Evolutionary conservation across 2,329 filamentous ascomycete genomes (phyloP).

Genomic region (Colletotrichum chlorophyti): DNA sequence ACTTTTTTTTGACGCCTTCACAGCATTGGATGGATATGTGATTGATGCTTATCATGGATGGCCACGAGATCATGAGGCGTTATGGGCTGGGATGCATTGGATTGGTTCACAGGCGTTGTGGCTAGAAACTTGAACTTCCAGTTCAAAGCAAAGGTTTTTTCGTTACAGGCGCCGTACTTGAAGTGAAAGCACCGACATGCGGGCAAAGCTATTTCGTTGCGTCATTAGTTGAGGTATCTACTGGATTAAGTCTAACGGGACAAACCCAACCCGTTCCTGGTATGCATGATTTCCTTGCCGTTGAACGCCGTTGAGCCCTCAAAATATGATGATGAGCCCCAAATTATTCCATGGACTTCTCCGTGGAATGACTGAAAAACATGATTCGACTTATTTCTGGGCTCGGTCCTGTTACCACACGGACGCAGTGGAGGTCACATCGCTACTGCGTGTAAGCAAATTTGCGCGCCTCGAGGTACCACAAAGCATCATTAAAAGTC

Average conservation of each 20-base stretch:
- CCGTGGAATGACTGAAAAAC: background rate
- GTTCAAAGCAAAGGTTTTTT: too few relatives aligned
- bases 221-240: constrained; percentile 29
- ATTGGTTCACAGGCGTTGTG: constrained; percentile 8
- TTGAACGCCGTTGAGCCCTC: constrained; percentile 20
- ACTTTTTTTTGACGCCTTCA: too few relatives aligned
- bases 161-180: background rate
- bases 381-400: background rate
- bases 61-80: constrained; percentile 19
- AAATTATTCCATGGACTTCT: background rate
- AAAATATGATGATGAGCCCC: constrained; percentile 13
- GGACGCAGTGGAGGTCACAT: too few relatives aligned
- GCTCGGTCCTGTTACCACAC: background rate
- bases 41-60: constrained; percentile 1
- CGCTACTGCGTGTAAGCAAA: too few relatives aligned
- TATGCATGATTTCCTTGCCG: constrained; percentile 26
- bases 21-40: background rate
- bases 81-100: background rate
- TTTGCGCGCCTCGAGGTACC: background rate
- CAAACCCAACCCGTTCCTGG: constrained; percentile 21
- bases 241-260: constrained; percentile 27
- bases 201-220: constrained; percentile 20
- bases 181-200: background rate
- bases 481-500: constrained; percentile 10
- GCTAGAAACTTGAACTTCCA: background rate